Evolutionary conservation across 2,329 filamentous ascomycete species (phyloP), one percentile per base, ranked within the genome.

Genomic region (Teratosphaeria viscida): DNA sequence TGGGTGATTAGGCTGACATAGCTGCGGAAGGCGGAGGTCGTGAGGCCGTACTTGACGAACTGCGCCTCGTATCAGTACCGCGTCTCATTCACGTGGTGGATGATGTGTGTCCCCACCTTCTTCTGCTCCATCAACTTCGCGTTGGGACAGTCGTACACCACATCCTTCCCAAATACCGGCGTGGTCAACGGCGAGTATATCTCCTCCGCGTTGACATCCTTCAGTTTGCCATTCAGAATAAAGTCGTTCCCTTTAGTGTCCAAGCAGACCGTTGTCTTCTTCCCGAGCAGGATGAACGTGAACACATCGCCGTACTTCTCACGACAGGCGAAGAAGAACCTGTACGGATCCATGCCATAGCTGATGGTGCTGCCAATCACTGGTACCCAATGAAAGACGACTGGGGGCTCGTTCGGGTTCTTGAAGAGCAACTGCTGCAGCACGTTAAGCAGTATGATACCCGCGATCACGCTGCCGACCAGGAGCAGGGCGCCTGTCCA

Each of bases 81-180:
- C 27, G 8, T 14, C 27, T 52, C 37, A n/a, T 7, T 11, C 59
- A 52, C 69, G 43, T 67, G 4, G 32, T 23, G n/a, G n/a, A 35
- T 23, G 35, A 27, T 49, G 19, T 23, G 43, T n/a, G n/a, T 57
- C 57, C 76, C 63, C 73, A 91, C 89, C 84, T 92, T 94, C 80
- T 95, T 95, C 80, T 95, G 90, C 78, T 95, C 90, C 90, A 95
- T 95, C 71, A 95, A 82, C 77, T 95, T 95, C 60, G 89, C 81
- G 73, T 95, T 95, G 52, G 90, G 89, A 76, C 90, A 94, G 73
- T 95, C 90, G 72, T 95, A 95, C 58, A 95, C 89, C 29, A 95
- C 90, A 76, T 92, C 87, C 68, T 84, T 85, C 66, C 90, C 90
- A 71, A 95, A 95, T 2, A 86, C 83, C 53, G 83, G 83, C 5